These are phyloP conservation scores for Scheffersomyces segobiensis DNA, from an alignment of 1,139 yeast species.

Conservation along the genomic window DNA sequence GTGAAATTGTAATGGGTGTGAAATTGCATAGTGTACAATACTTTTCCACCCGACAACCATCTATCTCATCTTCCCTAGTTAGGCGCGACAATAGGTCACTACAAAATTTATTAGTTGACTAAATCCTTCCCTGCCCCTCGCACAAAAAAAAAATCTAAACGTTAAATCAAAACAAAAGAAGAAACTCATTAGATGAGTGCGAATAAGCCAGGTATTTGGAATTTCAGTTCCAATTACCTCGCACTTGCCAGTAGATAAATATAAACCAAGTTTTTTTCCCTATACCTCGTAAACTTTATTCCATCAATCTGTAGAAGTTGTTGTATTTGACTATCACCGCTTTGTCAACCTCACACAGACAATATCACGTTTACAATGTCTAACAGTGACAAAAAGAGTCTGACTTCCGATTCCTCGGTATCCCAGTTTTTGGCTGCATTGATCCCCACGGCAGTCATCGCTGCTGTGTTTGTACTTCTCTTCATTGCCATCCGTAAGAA, in stretches of 20 bases:
- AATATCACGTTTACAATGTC: not conserved
- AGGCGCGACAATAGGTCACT: not conserved
- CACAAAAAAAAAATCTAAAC: not conserved
- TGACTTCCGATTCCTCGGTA: constrained; percentile 24
- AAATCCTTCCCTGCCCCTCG: not conserved
- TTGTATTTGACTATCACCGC: not conserved
- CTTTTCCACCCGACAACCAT: not conserved
- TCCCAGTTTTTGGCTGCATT: constrained; percentile 43
- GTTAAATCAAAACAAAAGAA: constrained; percentile 1
- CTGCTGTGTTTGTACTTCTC: constrained; percentile 51
- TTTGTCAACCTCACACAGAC: not conserved
- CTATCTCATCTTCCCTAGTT: not conserved
- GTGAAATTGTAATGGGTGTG: not conserved
- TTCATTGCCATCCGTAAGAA: constrained; percentile 69
- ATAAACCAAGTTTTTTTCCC: not conserved
- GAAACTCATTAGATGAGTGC: not conserved
- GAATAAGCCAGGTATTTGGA: not conserved
- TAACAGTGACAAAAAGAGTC: constrained; percentile 3
- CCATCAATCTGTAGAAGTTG: not conserved
- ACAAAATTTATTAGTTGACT: not conserved
- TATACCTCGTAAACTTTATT: not conserved
- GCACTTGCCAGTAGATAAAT: not conserved
- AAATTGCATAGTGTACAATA: not conserved
- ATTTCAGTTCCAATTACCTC: not conserved
- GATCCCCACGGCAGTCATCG: constrained; percentile 47